Evolutionary conservation across 148 eudicot genomes (phyloP), one percentile per base, ranked within the genome.

Genomic region (Nyssa sinensis): DNA sequence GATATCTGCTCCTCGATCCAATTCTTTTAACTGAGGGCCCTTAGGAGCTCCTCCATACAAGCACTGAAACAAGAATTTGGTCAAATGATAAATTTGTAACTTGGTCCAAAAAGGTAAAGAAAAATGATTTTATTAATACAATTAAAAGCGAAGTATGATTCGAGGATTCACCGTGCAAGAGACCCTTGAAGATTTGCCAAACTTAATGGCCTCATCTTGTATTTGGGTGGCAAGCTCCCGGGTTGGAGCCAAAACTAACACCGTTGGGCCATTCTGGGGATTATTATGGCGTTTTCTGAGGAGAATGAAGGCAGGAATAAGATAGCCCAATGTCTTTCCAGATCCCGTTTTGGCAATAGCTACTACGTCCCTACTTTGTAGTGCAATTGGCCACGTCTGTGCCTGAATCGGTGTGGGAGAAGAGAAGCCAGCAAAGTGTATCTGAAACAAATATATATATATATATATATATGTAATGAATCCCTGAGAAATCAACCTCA

Each of bases 341-440:
- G 99, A 95, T 61, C 99, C 99, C 17, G 99, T 95, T 82, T 95
- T 95, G 31, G 99, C 99, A 83, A 92, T 93, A 47, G 99, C 99
- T 72, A 95, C 99, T 76, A 95, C 91, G 77, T 95, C 99, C 82
- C 84, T 89, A 69, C 82, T 81, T 72, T 92, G 97, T 57, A 88
- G 79, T 62, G 99, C 97, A 84, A 95, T 92, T 35, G 99, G 99
- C 99, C 99, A 95, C 41, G 99, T 90, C 79, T 95, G 99, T 7
- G 99, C 99, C 82, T 95, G 99, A 79, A 95, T 95, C 35, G 99
- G 99, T 44, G 99, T 95, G 3, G 99, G 99, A 67, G 93, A 85
- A 70, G 90, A 29, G 72, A 95, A 95, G 41, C 99, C 99, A 66
- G 97, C 99, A 81, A 79, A 71, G 74, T 84, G 86, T 44, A 95